Percentiles rank a stretch among this genome's conserved stretches.
phyloP scores from a whole-genome alignment of 371 early-diverging fungal species.

The Mucor sp. region DNA sequence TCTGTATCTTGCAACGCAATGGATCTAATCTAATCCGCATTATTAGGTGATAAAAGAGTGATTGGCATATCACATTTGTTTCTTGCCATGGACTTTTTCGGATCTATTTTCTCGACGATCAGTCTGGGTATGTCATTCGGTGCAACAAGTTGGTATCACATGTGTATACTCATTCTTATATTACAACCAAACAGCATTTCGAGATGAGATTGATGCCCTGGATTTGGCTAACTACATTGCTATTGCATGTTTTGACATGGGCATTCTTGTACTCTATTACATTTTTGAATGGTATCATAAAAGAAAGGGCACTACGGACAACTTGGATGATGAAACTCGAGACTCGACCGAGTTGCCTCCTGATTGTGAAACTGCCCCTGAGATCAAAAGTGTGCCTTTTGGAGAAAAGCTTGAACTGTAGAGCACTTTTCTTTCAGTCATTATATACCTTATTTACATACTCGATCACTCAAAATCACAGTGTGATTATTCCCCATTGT shows the following conservation, averaged over 20 bases:
- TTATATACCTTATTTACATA: too few relatives aligned
- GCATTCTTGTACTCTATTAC: slow-evolving; percentile 30
- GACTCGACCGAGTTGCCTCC: slow-evolving; percentile 5
- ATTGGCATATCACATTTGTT: slow-evolving; percentile 50
- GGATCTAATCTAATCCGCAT: not conserved
- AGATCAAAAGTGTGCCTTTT: slow-evolving; percentile 10
- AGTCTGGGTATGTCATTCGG: slow-evolving; percentile 35
- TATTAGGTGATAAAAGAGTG: slow-evolving; percentile 27
- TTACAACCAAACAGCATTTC: slow-evolving; percentile 7
- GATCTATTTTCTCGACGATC: slow-evolving; percentile 51
- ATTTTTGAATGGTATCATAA: slow-evolving; percentile 30
- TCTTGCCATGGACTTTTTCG: slow-evolving; percentile 47
- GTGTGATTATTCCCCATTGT: too few relatives aligned
- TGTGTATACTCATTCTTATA: not conserved
- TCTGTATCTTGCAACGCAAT: not conserved
- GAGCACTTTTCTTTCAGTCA: not conserved
- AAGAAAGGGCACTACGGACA: not conserved
- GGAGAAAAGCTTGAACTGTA: not conserved
- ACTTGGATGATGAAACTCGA: not conserved
- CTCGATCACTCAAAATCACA: too few relatives aligned
- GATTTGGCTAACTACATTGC: slow-evolving; percentile 33
- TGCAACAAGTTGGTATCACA: not conserved
- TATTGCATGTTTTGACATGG: slow-evolving; percentile 29
- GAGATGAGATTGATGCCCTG: slow-evolving; percentile 27
- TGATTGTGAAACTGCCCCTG: slow-evolving; percentile 16